Percentiles rank a stretch among this genome's conserved stretches.
phyloP scores from a whole-genome alignment of 176 grass and related monocot species.

The Ensete glaucum region DNA sequence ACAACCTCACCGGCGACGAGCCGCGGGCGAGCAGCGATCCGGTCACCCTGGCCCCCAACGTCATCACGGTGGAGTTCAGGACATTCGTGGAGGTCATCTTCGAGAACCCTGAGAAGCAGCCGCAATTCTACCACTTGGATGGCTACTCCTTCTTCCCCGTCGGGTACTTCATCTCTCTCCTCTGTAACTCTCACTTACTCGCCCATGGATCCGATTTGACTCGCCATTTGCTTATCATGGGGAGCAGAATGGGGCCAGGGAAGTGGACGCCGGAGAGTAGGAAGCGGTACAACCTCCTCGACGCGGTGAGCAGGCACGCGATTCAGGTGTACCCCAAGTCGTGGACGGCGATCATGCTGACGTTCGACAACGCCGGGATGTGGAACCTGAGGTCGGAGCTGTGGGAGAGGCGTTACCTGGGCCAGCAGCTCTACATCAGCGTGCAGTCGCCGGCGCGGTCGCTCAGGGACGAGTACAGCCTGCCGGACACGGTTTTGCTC shows the following conservation, averaged over 20 bases:
- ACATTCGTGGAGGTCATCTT: conserved; percentile 80
- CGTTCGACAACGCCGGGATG: conserved; percentile 94
- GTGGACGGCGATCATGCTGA: conserved; percentile 86
- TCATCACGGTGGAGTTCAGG: conserved; percentile 51
- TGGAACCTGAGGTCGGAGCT: conserved; percentile 79
- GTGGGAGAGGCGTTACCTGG: conserved; percentile 72
- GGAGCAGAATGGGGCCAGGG: conserved; percentile 67
- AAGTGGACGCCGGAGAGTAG: conserved; percentile 35
- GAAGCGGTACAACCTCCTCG: conserved; percentile 70
- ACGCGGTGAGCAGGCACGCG: conserved; percentile 88
- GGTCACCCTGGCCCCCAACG: conserved; percentile 43
- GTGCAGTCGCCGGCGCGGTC: conserved; percentile 59
- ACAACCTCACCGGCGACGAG: conserved; percentile 64
- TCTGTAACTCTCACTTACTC: too few relatives aligned
- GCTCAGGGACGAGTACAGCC: conserved; percentile 84
- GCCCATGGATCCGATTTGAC: neutral
- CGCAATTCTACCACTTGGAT: conserved; percentile 64
- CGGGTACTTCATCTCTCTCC: conserved; percentile 28
- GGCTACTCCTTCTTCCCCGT: conserved; percentile 87
- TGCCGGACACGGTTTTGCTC: conserved; percentile 44
- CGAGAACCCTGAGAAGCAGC: conserved; percentile 79
- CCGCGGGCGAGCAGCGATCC: conserved; percentile 21
- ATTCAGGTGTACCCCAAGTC: conserved; percentile 93
- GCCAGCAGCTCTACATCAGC: conserved; percentile 77
- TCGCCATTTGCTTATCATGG: neutral